A percentile compares a stretch with the other conserved stretches of the same genome.
Evolutionary conservation across 495 filamentous ascomycete species (phyloP).

Genomic region (Tuber microsphaerosporum): DNA sequence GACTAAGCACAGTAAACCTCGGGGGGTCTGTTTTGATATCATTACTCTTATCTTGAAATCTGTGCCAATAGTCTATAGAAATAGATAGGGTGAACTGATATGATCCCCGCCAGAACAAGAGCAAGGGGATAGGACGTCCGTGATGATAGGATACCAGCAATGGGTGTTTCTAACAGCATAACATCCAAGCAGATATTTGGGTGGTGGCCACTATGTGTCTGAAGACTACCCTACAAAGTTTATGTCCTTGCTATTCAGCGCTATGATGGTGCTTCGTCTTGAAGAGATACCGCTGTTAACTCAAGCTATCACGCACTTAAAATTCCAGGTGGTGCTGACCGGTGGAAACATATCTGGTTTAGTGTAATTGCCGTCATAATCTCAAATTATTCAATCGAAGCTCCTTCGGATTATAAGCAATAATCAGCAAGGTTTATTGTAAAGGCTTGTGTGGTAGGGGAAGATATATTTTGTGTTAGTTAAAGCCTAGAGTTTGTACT

Average conservation of each 20-base stretch:
- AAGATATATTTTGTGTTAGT: neutral
- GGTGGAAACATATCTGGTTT: neutral
- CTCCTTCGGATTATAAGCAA: neutral
- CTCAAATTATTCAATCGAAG: neutral
- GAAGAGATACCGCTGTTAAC: neutral
- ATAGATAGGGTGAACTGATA: neutral
- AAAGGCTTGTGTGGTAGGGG: neutral
- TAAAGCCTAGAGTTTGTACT: neutral
- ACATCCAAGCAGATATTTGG: neutral
- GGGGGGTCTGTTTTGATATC: neutral
- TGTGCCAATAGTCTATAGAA: neutral
- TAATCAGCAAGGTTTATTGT: neutral
- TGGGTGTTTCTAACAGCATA: neutral
- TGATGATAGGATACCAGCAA: neutral
- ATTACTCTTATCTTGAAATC: too few relatives aligned
- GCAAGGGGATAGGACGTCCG: neutral
- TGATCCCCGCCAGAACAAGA: neutral
- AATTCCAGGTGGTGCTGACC: neutral
- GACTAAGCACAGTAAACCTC: neutral
- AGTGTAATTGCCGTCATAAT: neutral
- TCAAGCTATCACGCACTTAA: neutral
- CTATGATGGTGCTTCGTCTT: neutral
- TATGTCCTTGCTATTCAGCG: neutral
- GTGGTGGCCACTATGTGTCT: neutral
- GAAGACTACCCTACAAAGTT: neutral